These are phyloP conservation scores for Mediolabrus comicus DNA, from an alignment of 108 stramenopile species.

Conservation along the genomic window DNA sequence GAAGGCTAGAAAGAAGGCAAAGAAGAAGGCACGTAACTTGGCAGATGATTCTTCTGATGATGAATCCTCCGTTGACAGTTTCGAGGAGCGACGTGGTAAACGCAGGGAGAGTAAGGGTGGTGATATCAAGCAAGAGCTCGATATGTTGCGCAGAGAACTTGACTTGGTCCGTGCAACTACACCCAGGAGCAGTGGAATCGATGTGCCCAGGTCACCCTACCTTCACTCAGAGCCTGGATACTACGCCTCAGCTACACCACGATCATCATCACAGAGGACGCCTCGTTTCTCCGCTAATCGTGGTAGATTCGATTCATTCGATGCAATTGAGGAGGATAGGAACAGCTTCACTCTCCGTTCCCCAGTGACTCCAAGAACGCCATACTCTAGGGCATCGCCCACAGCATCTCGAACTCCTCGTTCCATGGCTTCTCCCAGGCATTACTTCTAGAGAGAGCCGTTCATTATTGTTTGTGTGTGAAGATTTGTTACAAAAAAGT, in stretches of 20 bases:
- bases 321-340: neutral
- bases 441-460: neutral
- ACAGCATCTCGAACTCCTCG: neutral
- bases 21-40: neutral
- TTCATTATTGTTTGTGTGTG: neutral
- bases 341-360: neutral
- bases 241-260: neutral
- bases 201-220: neutral
- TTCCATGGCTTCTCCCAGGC: neutral
- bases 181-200: neutral
- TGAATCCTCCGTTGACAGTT: neutral
- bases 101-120: conserved; percentile 7
- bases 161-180: neutral
- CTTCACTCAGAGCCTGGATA: neutral
- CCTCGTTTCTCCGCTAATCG: neutral
- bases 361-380: neutral
- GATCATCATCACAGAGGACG: neutral
- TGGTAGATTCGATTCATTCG: neutral
- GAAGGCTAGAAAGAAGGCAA: no score
- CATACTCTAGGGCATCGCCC: neutral
- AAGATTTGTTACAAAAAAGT: no score
- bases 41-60: neutral
- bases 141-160: conserved; percentile 10
- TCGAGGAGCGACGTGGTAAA: neutral
- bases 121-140: conserved; percentile 8